These are phyloP conservation scores for Hypericum perforatum DNA, from an alignment of 345 rosid species.

Conservation along the genomic window DNA sequence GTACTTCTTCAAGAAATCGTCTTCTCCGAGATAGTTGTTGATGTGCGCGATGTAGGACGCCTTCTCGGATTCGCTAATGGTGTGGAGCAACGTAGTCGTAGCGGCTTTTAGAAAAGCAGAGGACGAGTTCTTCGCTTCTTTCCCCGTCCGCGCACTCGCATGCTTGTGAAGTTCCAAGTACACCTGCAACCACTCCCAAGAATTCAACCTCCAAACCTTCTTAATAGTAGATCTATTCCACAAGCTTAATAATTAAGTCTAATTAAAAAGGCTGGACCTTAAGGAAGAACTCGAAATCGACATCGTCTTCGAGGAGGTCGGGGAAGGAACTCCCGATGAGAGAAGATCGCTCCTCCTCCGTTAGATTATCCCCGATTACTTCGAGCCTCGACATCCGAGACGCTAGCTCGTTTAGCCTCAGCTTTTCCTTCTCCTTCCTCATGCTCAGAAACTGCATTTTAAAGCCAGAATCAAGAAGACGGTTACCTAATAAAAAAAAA, in stretches of 20 bases:
- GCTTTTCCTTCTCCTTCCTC: constrained; percentile 91
- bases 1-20: constrained; percentile 60
- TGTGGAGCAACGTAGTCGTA: constrained; percentile 85
- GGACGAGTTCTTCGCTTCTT: constrained; percentile 69
- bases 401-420: constrained; percentile 67
- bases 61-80: constrained; percentile 90
- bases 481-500: background rate
- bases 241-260: background rate
- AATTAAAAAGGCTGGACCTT: constrained; percentile 27
- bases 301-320: constrained; percentile 49
- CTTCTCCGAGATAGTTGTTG: constrained; percentile 75
- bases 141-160: constrained; percentile 69
- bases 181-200: constrained; percentile 35
- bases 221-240: background rate
- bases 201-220: background rate
- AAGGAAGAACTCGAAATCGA: constrained; percentile 90
- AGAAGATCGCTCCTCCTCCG: constrained; percentile 57
- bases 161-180: constrained; percentile 79
- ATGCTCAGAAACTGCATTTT: constrained; percentile 58
- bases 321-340: constrained; percentile 57
- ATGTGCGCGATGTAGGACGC: constrained; percentile 87
- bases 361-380: constrained; percentile 71
- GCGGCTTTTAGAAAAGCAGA: constrained; percentile 95
- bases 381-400: constrained; percentile 80
- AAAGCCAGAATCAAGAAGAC: background rate